Conservation (phyloP, 805 yeast genomes). For the Diddensiella caesifluorescens region DNA sequence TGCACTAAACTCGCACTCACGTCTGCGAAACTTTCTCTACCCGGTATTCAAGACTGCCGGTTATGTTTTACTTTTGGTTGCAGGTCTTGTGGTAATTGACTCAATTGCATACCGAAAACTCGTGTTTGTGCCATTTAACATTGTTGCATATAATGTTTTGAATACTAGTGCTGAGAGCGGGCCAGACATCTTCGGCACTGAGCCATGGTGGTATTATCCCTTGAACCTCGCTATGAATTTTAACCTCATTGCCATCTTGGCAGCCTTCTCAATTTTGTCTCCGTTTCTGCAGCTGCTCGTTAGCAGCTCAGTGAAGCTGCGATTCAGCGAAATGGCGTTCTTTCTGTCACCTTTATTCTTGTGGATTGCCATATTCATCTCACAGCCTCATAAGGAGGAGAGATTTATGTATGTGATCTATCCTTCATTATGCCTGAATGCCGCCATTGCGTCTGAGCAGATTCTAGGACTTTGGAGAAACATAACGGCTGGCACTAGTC, state of each 20-base stretch:
- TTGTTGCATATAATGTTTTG: conserved; percentile 75
- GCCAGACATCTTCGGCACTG: conserved; percentile 86
- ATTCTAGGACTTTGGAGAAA: conserved; percentile 4
- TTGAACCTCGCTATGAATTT: conserved; percentile 69
- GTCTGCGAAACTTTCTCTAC: background rate
- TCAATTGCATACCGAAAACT: conserved; percentile 54
- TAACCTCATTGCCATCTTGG: conserved; percentile 41
- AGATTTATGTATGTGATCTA: conserved; percentile 84
- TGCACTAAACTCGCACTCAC: conserved; percentile 17
- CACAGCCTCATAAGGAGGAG: conserved; percentile 91
- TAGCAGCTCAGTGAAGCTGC: conserved; percentile 5
- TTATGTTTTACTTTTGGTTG: conserved; percentile 23
- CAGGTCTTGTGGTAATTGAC: conserved; percentile 33
- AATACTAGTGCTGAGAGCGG: conserved; percentile 65
- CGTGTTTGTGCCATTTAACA: conserved; percentile 73
- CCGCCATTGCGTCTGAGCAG: conserved; percentile 44
- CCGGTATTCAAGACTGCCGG: conserved; percentile 16
- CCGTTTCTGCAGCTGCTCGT: conserved; percentile 8
- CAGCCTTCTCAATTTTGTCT: conserved; percentile 9
- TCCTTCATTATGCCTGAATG: conserved; percentile 58
- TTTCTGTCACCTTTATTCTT: conserved; percentile 46
- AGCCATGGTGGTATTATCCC: conserved; percentile 68
- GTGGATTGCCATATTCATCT: conserved; percentile 63
- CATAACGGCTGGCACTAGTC: background rate
- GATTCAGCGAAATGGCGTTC: conserved; percentile 20